These are phyloP conservation scores for Oropetium thomaeum DNA, from an alignment of 176 grass and related monocot species.

Conservation along the genomic window DNA sequence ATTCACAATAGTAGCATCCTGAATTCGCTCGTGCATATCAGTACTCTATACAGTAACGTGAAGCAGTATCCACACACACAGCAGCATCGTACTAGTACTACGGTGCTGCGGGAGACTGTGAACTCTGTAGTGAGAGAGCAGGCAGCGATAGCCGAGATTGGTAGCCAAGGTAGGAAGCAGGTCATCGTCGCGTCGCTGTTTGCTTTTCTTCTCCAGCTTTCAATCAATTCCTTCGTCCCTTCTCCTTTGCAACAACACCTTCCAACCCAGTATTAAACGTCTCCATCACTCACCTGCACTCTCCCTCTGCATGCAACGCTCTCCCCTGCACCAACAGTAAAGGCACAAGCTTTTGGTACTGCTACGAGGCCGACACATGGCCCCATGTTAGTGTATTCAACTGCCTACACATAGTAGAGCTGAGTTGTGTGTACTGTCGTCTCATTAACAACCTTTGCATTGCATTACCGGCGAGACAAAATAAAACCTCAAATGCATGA, in stretches of 20 bases:
- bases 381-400: conserved; percentile 10
- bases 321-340: conserved; percentile 1
- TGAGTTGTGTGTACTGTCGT: background rate
- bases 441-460: background rate
- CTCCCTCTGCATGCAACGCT: background rate
- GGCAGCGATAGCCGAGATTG: background rate
- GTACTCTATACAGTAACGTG: background rate
- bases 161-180: background rate
- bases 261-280: conserved; percentile 24
- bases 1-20: no score
- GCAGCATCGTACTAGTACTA: background rate
- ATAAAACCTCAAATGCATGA: background rate
- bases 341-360: background rate
- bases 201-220: conserved; percentile 9
- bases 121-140: background rate
- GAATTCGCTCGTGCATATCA: background rate
- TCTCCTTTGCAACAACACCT: no score
- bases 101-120: background rate
- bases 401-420: no score
- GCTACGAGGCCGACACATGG: conserved; percentile 12
- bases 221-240: conserved; percentile 27
- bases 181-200: conserved; percentile 34
- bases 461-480: background rate
- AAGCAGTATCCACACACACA: conserved; percentile 22
- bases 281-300: conserved; percentile 24